Base-by-base conservation (phyloP, 768 basidiomycete genomes). In the Boletus rubropictus region DNA sequence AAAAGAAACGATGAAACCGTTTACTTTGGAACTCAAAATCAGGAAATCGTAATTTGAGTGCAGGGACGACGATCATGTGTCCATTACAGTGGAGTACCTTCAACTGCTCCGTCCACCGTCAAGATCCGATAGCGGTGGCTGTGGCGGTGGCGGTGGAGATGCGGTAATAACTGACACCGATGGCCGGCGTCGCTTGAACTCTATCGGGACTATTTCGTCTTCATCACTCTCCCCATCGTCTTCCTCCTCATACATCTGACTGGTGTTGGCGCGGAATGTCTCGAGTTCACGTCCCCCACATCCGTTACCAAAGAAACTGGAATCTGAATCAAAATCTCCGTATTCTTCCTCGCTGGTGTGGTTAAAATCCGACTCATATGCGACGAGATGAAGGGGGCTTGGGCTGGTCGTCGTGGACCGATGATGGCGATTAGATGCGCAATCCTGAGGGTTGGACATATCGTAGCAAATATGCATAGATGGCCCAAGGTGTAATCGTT, bases 201-300 rank as follows among this genome's bases (percentile, higher is more conserved):
- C 66, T 52, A 66, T 60, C 42, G 68, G 62, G 17, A 55, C 46
- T 20, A 29, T 60, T 46, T 69, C 71, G 46, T 69, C 71, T 18
- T 72, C 72, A 4, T 65, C 70, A 37, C 62, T 65, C 50, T 66
- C 68, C 39, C 67, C 70, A 18, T 62, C 68, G 7, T 58, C 66
- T 27, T 63, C 57, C 4, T 57, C 62, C 4, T 50, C 52, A 33
- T 66, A 72, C 58, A 63, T 54, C 51, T 59, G 64, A 50, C 64
- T 65, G 40, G 59, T 56, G 48, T 63, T 66, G 45, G 68, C 60
- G 24, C 56, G 66, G 31, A 66, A 53, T 7, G 50, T 47, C 39
- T 61, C 60, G 28, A 48, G 53, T 28, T 62, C 58, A 21, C 53
- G 54, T 43, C 57, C 55, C 48, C 51, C 44, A 11, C 46, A 60